Percentiles rank a stretch among this genome's conserved stretches.
phyloP scores from a whole-genome alignment of 2,329 filamentous ascomycete species.

The Polychaeton citri region DNA sequence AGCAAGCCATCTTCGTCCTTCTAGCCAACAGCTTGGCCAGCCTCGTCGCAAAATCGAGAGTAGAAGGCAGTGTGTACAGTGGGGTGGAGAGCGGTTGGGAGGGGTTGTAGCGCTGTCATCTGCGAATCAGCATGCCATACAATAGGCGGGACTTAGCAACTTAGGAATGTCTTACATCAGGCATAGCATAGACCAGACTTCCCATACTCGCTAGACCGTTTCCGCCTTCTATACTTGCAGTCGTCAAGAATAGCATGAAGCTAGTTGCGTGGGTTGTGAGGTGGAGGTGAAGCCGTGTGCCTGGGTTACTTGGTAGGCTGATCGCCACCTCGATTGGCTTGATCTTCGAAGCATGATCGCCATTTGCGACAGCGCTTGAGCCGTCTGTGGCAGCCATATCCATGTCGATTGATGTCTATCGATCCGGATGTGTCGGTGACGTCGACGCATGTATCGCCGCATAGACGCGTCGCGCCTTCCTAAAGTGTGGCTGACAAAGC shows the following conservation, averaged over 20 bases:
- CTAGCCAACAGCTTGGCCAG: slow-evolving; percentile 73
- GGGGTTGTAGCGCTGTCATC: slow-evolving; percentile 28
- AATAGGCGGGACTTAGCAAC: neutral
- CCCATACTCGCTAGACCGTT: slow-evolving; percentile 47
- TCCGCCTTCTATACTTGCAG: slow-evolving; percentile 32
- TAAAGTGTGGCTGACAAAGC: no score
- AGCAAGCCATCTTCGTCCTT: slow-evolving; percentile 60
- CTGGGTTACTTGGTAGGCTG: slow-evolving; percentile 41
- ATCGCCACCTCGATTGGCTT: slow-evolving; percentile 43
- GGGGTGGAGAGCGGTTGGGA: slow-evolving; percentile 61
- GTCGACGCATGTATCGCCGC: no score
- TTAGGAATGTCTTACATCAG: slow-evolving; percentile 51
- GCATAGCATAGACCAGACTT: slow-evolving; percentile 87
- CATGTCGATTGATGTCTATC: no score
- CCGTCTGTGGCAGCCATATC: neutral
- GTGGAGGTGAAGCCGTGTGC: slow-evolving; percentile 46
- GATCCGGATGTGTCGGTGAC: no score
- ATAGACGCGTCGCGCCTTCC: no score
- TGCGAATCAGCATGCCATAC: neutral
- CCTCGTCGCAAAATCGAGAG: slow-evolving; percentile 74
- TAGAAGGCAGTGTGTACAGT: slow-evolving; percentile 61
- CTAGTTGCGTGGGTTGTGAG: slow-evolving; percentile 41
- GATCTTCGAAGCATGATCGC: slow-evolving; percentile 9
- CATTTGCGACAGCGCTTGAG: slow-evolving; percentile 10
- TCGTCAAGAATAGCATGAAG: slow-evolving; percentile 44